Percentiles rank a stretch among this genome's conserved stretches.
phyloP scores from a whole-genome alignment of 2,329 filamentous ascomycete species.

The Neofusicoccum umdonicola region DNA sequence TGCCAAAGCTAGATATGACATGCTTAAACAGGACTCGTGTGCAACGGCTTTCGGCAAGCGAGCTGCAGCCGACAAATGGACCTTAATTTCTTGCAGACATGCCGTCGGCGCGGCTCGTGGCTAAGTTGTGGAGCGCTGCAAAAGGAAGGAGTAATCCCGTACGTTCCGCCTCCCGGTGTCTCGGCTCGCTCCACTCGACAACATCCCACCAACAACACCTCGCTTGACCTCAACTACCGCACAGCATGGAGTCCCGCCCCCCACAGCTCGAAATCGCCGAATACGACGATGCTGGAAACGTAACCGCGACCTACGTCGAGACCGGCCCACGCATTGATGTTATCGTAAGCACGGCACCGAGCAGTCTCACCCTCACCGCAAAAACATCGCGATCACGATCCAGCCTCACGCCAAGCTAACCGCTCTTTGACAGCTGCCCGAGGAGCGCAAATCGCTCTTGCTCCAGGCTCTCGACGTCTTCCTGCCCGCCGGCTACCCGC shows the following conservation, averaged over 20 bases:
- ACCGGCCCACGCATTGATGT: constrained; percentile 47
- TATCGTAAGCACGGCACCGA: constrained; percentile 34
- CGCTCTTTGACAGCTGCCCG: constrained; percentile 19
- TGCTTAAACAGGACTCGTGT: not conserved
- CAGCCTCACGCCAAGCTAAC: constrained; percentile 19
- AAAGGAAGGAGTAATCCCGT: not conserved
- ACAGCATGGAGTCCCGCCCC: not conserved
- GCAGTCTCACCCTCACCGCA: constrained; percentile 2
- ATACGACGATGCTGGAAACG: constrained; percentile 51
- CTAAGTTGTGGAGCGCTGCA: not conserved
- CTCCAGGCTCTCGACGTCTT: constrained; percentile 66
- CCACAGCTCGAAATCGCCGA: constrained; percentile 32
- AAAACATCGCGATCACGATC: not conserved
- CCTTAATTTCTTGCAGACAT: not conserved
- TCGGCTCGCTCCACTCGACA: constrained; percentile 10
- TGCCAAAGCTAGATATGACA: not conserved
- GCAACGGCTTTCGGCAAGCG: not conserved
- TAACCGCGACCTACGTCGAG: constrained; percentile 51
- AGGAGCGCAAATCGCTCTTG: constrained; percentile 26
- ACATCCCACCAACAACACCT: constrained; percentile 4
- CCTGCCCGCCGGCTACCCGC: constrained; percentile 81
- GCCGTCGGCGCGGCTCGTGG: not conserved
- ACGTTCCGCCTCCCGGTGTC: not conserved
- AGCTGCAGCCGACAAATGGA: not conserved
- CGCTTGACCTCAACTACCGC: not conserved